Conservation (phyloP, 2,329 filamentous ascomycete species). For the Intubia oerlemansii region DNA sequence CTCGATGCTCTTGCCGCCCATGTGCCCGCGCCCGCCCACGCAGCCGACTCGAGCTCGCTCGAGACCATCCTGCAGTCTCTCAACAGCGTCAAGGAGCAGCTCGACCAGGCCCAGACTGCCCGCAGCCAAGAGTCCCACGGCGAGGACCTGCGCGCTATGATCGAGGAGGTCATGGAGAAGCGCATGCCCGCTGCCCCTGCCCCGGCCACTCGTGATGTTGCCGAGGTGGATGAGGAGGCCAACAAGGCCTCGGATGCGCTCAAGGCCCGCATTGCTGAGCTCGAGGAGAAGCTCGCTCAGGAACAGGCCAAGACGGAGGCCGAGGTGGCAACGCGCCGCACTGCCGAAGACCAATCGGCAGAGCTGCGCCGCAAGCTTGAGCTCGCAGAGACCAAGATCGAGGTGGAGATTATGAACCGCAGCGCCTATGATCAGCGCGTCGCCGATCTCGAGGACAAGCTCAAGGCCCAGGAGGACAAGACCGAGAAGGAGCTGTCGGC, state of each 20-base stretch:
- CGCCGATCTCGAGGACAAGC: constrained; percentile 45
- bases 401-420: constrained; percentile 39
- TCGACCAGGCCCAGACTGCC: constrained; percentile 22
- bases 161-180: constrained; percentile 40
- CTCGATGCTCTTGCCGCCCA: constrained; percentile 50
- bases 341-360: constrained; percentile 29
- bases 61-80: constrained; percentile 44
- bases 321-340: constrained; percentile 25
- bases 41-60: constrained; percentile 11
- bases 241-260: constrained; percentile 34
- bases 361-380: constrained; percentile 33
- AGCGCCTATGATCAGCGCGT: constrained; percentile 38
- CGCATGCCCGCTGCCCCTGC: constrained; percentile 31
- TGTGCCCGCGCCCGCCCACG: not conserved
- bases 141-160: constrained; percentile 38
- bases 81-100: constrained; percentile 35
- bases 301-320: constrained; percentile 27
- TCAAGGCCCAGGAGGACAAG: constrained; percentile 39
- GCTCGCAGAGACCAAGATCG: constrained; percentile 34
- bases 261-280: constrained; percentile 33
- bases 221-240: constrained; percentile 24
- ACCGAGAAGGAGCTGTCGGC: constrained; percentile 41
- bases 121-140: constrained; percentile 20
- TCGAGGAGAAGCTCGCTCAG: constrained; percentile 32
- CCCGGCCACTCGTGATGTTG: constrained; percentile 15